Evolutionary conservation across 1,284 basidiomycete species (phyloP), one percentile per base, ranked within the genome.

Genomic region (Trichosporon sp.): DNA sequence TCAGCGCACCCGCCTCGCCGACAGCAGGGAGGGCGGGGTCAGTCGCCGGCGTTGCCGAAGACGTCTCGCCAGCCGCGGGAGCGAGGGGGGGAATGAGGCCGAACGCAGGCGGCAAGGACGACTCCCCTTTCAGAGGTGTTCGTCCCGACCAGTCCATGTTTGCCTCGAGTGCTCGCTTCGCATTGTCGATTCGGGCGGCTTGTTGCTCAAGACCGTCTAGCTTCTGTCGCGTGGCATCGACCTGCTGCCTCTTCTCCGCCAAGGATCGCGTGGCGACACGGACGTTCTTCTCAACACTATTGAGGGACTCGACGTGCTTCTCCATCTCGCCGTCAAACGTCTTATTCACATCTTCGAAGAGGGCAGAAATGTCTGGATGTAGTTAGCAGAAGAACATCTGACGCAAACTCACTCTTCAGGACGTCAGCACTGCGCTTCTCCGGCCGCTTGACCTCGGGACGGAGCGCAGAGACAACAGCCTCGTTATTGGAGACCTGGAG

Each of bases 341-440:
- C 6, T 87, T 81, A 71, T 90, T 89, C 10, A 97, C 87, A 56
- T 86, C 86, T 79, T 92, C 90, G 68, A 98, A 90, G 87, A 96
- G 92, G 0, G 87, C 78, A 1, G 91, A 92, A 85, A 99, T 91
- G 76, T 96, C 94, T 93, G 75, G 35, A 11, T 73, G 65, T 76
- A 74, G 70, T 54, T 21, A 40, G 56, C 37, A 5, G 6, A 32
- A 10, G 11, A n/a, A 37, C 61, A 21, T 35, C 31, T 7, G 21
- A 26, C 26, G 26, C 26, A 26, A 19, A 76, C 86, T 74, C 77
- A 92, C 93, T 92, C 77, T 91, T 87, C 73, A 96, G 89, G 16
- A 98, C 91, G 80, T 98, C 94, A 75, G 93, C 90, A 75, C 92
- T 94, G 79, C 95, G 92, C 81, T 94, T 91, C 51, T 92, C 88